Evolutionary conservation across 192 early-diverging fungal genomes (phyloP).

Genomic region (Coemansia sp.): DNA sequence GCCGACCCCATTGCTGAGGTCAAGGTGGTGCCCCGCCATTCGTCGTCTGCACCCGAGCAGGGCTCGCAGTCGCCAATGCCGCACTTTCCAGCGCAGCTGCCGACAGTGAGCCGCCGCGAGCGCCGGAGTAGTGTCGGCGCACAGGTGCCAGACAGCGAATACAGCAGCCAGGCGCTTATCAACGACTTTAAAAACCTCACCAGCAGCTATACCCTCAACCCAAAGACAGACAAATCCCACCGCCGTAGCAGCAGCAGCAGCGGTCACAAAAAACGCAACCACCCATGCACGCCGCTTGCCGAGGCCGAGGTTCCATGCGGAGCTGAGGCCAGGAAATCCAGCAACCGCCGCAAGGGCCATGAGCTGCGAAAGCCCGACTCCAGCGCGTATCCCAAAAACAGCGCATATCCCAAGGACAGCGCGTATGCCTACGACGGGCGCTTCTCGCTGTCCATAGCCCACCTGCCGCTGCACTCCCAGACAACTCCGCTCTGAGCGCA

Average conservation of each 20-base stretch:
- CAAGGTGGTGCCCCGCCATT: slow-evolving; percentile 5
- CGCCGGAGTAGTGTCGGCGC: slow-evolving; percentile 1
- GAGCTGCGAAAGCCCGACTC: slow-evolving; percentile 2
- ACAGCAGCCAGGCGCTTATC: slow-evolving; percentile 1
- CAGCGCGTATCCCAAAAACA: background rate
- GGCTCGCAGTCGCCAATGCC: background rate
- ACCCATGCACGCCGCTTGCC: background rate
- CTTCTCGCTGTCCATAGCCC: slow-evolving; percentile 32
- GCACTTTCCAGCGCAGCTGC: background rate
- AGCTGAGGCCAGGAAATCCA: background rate
- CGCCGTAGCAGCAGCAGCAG: background rate
- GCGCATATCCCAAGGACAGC: background rate
- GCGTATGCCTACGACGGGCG: slow-evolving; percentile 12
- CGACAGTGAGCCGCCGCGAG: background rate
- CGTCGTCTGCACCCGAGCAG: slow-evolving; percentile 12
- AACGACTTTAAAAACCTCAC: background rate
- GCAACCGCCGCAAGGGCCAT: background rate
- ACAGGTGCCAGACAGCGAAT: background rate
- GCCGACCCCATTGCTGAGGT: slow-evolving; percentile 31
- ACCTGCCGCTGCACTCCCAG: slow-evolving; percentile 23
- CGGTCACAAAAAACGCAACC: background rate
- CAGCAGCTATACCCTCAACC: background rate
- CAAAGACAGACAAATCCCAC: no score
- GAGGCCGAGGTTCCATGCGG: background rate
- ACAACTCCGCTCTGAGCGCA: background rate